Evolutionary conservation across 139 green algal species (phyloP).

Genomic region (Coelastrella sp.): DNA sequence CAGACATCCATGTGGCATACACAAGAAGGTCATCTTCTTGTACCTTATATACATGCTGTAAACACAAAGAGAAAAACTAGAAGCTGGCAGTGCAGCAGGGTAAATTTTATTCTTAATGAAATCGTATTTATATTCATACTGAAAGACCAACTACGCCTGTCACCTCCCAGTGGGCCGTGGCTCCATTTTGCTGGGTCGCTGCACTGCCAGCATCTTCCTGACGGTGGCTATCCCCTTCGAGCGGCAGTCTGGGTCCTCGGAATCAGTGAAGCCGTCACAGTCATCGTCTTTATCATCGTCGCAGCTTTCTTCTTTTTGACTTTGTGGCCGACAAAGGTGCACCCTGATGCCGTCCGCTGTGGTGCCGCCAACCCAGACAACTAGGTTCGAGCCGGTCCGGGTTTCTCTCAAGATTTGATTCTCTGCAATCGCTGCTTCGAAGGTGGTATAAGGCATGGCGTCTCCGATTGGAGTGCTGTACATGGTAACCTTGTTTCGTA

Average conservation of each 20-base stretch:
- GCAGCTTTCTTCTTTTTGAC: background rate
- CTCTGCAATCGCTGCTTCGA: background rate
- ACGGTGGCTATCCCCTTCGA: background rate
- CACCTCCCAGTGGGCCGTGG: background rate
- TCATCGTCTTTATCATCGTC: constrained; percentile 54
- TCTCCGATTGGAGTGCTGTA: constrained; percentile 38
- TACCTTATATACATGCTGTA: no score
- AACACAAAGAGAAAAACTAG: no score
- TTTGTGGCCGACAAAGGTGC: constrained; percentile 17
- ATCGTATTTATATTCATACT: no score
- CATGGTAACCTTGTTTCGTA: constrained; percentile 20
- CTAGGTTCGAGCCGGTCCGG: constrained; percentile 22
- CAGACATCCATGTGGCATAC: no score
- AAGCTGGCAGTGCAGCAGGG: no score
- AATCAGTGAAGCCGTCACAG: constrained; percentile 54
- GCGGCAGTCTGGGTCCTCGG: constrained; percentile 50
- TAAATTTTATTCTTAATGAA: no score
- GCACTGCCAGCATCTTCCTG: background rate
- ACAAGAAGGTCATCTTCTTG: no score
- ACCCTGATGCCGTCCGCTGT: background rate
- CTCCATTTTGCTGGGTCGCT: background rate
- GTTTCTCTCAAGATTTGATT: constrained; percentile 22
- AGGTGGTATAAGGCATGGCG: constrained; percentile 30
- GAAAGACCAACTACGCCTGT: background rate
- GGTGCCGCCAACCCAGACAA: background rate